These are phyloP conservation scores for Cetraspora pellucida DNA, from an alignment of 192 early-diverging fungal genomes.

Conservation along the genomic window DNA sequence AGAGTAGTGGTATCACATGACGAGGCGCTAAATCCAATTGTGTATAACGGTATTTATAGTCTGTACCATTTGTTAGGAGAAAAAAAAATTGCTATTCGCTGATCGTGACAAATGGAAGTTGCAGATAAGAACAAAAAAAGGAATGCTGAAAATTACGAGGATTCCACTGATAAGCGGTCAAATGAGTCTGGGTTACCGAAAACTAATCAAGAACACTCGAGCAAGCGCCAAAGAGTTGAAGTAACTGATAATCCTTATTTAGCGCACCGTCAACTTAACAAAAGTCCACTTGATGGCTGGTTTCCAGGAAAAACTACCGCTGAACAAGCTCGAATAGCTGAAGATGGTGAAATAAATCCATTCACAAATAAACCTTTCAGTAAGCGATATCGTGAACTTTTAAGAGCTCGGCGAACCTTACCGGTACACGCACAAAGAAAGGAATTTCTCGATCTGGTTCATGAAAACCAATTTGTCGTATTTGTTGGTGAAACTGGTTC, in stretches of 20 bases:
- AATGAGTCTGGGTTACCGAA: too few species aligned
- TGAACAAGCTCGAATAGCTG: constrained; percentile 76
- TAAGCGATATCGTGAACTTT: constrained; percentile 83
- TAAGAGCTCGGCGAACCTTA: constrained; percentile 82
- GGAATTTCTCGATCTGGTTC: constrained; percentile 89
- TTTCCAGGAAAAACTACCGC: constrained; percentile 82
- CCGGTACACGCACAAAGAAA: constrained; percentile 94
- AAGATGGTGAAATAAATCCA: constrained; percentile 73
- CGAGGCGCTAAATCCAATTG: too few species aligned
- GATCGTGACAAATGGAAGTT: too few species aligned
- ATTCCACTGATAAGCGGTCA: too few species aligned
- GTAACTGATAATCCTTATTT: constrained; percentile 18
- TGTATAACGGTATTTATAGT: too few species aligned
- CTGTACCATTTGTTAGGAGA: too few species aligned
- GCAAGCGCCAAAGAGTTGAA: constrained; percentile 10
- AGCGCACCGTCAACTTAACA: constrained; percentile 7
- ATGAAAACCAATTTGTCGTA: constrained; percentile 92
- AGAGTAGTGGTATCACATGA: too few species aligned
- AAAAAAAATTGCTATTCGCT: too few species aligned
- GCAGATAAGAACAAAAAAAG: too few species aligned
- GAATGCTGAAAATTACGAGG: too few species aligned
- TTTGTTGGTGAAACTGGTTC: constrained; percentile 98
- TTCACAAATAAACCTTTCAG: constrained; percentile 81
- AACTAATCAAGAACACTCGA: too few species aligned
- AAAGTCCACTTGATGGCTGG: constrained; percentile 52